phyloP scores from a whole-genome alignment of 2,329 filamentous ascomycete genomes.

The Pseudocercospora pini-densiflorae region DNA sequence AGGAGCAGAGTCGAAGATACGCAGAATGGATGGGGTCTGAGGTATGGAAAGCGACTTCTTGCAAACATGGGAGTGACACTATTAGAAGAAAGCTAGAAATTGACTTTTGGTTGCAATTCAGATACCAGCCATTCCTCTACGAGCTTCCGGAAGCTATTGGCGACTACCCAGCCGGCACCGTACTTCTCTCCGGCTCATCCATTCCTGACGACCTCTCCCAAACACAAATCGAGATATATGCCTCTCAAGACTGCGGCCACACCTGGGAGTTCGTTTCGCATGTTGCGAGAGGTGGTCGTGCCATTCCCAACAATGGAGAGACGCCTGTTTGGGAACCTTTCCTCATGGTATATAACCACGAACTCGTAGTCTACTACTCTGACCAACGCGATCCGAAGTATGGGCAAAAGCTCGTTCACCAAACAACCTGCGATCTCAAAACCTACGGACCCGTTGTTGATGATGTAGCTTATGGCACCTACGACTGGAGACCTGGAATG shows the following conservation, averaged over 20 bases:
- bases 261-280: constrained; percentile 71
- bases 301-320: constrained; percentile 22
- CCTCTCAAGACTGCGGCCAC: constrained; percentile 61
- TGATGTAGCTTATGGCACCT: constrained; percentile 66
- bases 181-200: constrained; percentile 65
- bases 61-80: background rate
- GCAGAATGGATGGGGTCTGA: constrained; percentile 66
- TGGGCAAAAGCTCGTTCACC: constrained; percentile 72
- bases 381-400: constrained; percentile 70
- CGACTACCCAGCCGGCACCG: constrained; percentile 63
- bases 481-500: constrained; percentile 71
- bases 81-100: background rate
- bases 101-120: background rate
- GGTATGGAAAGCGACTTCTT: background rate
- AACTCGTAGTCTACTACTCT: constrained; percentile 70
- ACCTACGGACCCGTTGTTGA: constrained; percentile 64
- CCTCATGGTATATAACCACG: constrained; percentile 60
- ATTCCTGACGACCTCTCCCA: constrained; percentile 63
- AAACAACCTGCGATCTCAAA: constrained; percentile 62
- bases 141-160: constrained; percentile 64
- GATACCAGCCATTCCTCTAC: constrained; percentile 73
- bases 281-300: constrained; percentile 63
- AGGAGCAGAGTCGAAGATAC: constrained; percentile 67
- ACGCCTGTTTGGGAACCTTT: constrained; percentile 71
- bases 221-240: constrained; percentile 73